These are phyloP conservation scores for Botrytis sinoallii DNA, from an alignment of 2,329 filamentous ascomycete species.

Conservation along the genomic window DNA sequence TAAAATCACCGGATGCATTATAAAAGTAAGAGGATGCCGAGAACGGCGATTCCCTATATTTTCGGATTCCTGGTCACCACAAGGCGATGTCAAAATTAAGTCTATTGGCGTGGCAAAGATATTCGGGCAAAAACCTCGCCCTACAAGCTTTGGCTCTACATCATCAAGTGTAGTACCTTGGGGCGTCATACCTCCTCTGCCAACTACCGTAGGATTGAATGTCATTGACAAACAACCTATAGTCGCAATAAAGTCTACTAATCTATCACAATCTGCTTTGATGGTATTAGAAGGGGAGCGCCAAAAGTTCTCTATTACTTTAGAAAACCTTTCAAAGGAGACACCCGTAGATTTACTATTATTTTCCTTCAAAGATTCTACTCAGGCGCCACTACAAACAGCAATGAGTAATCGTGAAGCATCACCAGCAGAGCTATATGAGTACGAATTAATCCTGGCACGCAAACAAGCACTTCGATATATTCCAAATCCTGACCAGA, in stretches of 20 bases:
- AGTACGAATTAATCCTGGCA: conserved; percentile 77
- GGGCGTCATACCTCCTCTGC: conserved; percentile 38
- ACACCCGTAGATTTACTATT: conserved; percentile 80
- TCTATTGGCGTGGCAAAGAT: conserved; percentile 60
- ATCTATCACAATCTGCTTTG: conserved; percentile 76
- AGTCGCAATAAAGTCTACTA: conserved; percentile 70
- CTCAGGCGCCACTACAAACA: conserved; percentile 70
- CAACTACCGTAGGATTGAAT: conserved; percentile 57
- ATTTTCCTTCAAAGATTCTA: conserved; percentile 88
- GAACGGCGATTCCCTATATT: conserved; percentile 85
- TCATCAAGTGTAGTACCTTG: conserved; percentile 36
- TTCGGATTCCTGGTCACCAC: conserved; percentile 68
- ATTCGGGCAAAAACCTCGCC: conserved; percentile 33
- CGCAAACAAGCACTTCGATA: conserved; percentile 67
- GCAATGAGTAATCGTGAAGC: conserved; percentile 75
- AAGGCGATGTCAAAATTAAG: conserved; percentile 71
- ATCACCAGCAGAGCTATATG: conserved; percentile 75
- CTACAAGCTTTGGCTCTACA: conserved; percentile 36
- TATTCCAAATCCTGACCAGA: conserved; percentile 49
- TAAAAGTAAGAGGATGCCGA: conserved; percentile 78
- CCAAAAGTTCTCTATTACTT: conserved; percentile 70
- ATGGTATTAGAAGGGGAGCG: conserved; percentile 93
- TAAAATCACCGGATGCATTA: conserved; percentile 71
- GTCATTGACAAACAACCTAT: conserved; percentile 79
- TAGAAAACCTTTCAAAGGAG: conserved; percentile 70